phyloP scores from a whole-genome alignment of 176 grass and related monocot genomes.

The Aegilops tauschii region DNA sequence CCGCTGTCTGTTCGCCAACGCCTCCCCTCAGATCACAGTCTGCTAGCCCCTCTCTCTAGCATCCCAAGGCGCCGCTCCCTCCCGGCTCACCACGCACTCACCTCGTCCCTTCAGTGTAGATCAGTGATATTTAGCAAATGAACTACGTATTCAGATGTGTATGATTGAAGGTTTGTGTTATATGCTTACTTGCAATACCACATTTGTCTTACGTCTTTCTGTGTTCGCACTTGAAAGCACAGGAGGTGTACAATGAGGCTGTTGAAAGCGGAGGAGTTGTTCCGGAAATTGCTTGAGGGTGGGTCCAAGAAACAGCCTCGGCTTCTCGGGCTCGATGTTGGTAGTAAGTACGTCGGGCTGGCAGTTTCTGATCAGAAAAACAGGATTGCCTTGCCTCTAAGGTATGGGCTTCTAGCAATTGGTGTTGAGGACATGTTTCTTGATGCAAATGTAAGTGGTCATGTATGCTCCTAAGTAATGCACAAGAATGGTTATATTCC shows the following conservation, averaged over 20 bases:
- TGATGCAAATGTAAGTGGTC: conserved; percentile 4
- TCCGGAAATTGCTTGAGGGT: conserved; percentile 55
- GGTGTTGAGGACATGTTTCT: neutral
- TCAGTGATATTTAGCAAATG: neutral
- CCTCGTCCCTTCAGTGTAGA: neutral
- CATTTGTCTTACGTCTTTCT: neutral
- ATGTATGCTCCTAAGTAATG: neutral
- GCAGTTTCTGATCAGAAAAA: conserved; percentile 67
- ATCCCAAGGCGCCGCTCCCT: neutral
- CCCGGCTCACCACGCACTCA: neutral
- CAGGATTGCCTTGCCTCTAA: conserved; percentile 62
- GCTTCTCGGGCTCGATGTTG: conserved; percentile 85
- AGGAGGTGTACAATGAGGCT: conserved; percentile 54
- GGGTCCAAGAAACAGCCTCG: conserved; percentile 25
- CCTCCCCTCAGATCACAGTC: neutral
- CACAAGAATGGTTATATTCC: neutral
- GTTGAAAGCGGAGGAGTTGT: conserved; percentile 52
- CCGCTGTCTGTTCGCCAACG: neutral
- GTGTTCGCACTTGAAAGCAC: neutral
- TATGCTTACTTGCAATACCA: neutral
- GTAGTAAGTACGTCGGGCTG: conserved; percentile 77
- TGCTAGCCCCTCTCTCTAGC: neutral
- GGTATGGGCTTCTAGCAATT: conserved; percentile 38
- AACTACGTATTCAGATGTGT: neutral
- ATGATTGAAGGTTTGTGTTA: neutral